phyloP scores from a whole-genome alignment of 2,329 filamentous ascomycete species.

The Pyrenophora seminiperda region DNA sequence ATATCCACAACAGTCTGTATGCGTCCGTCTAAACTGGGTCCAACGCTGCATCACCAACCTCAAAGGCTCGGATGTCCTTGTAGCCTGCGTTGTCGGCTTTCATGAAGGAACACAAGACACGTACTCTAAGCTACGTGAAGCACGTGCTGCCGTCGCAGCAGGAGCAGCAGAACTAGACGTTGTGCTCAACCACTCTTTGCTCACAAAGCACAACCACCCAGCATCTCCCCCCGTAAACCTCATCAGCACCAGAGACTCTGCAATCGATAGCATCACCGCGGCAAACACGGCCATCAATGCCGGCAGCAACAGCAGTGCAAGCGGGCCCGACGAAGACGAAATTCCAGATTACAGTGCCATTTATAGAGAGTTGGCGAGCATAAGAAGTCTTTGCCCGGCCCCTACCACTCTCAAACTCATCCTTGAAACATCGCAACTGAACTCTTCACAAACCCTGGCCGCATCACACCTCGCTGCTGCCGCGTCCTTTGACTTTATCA shows the following conservation, averaged over 20 bases:
- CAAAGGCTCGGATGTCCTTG: conserved; percentile 53
- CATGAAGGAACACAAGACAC: conserved; percentile 63
- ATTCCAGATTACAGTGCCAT: conserved; percentile 55
- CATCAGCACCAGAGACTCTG: conserved; percentile 29
- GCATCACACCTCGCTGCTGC: conserved; percentile 58
- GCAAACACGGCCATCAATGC: conserved; percentile 39
- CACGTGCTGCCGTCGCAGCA: conserved; percentile 53
- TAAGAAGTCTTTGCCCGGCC: conserved; percentile 55
- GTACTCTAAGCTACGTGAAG: conserved; percentile 58
- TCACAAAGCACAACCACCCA: conserved; percentile 44
- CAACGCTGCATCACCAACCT: conserved; percentile 56
- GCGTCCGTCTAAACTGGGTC: conserved; percentile 62
- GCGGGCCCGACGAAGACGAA: conserved; percentile 22
- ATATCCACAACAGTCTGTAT: conserved; percentile 55
- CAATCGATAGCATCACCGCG: conserved; percentile 42
- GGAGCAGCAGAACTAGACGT: conserved; percentile 64
- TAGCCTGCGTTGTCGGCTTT: conserved; percentile 65
- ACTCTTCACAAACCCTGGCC: conserved; percentile 57
- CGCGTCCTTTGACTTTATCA: conserved; percentile 63
- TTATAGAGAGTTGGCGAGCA: conserved; percentile 59
- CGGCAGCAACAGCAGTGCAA: conserved; percentile 14
- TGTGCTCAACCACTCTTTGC: conserved; percentile 60
- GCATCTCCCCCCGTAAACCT: conserved; percentile 3
- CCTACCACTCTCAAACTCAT: conserved; percentile 60
- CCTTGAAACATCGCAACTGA: conserved; percentile 62